These are phyloP conservation scores for Artemisia argyi DNA, from an alignment of 129 eudicot genomes.

Conservation along the genomic window DNA sequence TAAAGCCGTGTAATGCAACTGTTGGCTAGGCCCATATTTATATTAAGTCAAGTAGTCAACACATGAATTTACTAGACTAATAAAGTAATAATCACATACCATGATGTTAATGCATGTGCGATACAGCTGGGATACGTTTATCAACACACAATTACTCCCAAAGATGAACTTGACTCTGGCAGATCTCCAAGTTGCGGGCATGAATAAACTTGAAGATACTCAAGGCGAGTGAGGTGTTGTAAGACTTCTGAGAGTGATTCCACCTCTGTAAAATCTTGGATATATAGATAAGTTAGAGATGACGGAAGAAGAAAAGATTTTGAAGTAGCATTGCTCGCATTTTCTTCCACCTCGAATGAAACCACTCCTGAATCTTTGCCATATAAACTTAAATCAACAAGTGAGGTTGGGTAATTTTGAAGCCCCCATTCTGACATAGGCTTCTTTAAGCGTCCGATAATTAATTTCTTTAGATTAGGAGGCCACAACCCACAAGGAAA, in stretches of 20 bases:
- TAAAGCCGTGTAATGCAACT: too few species aligned
- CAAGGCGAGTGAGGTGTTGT: neutral
- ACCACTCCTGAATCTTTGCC: conserved; percentile 1
- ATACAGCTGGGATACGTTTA: neutral
- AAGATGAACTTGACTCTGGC: neutral
- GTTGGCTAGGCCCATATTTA: too few species aligned
- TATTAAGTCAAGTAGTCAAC: too few species aligned
- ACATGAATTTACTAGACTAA: too few species aligned
- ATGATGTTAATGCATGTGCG: neutral
- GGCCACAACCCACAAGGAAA: conserved; percentile 18
- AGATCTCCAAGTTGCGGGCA: neutral
- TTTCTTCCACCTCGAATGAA: neutral
- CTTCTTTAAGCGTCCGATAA: neutral
- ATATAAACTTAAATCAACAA: neutral
- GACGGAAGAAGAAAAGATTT: neutral
- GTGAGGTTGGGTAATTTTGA: conserved; percentile 4
- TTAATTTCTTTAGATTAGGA: neutral
- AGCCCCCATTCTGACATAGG: conserved; percentile 12
- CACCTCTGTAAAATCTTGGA: too few species aligned
- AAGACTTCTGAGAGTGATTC: neutral
- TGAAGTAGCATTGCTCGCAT: neutral
- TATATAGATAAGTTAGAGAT: too few species aligned
- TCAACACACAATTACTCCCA: neutral
- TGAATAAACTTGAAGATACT: neutral
- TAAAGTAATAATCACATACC: neutral